Percentiles rank a stretch among this genome's conserved stretches.
These are phyloP conservation scores for Chondrus crispus DNA, from an alignment of 23 red algal species.

Conservation along the genomic window DNA sequence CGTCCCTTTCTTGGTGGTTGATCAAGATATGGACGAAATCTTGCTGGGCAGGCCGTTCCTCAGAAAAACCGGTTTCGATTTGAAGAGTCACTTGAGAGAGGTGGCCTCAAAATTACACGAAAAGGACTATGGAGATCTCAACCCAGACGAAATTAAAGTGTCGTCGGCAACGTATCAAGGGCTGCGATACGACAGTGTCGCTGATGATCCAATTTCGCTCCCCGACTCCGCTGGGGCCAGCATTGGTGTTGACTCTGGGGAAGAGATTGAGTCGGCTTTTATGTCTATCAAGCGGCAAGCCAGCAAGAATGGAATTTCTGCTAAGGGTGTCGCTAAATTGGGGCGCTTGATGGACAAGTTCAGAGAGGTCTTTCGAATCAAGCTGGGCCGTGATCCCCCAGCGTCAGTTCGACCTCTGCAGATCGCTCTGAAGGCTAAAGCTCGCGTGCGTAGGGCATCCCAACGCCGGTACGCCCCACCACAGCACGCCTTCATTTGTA, in stretches of 20 bases:
- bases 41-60: not conserved
- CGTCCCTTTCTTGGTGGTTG: not conserved
- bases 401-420: not conserved
- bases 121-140: not conserved
- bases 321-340: not conserved
- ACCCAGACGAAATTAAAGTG: not conserved
- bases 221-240: not conserved
- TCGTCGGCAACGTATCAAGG: not conserved
- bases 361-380: not conserved
- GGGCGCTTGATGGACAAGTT: not conserved
- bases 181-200: not conserved
- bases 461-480: not conserved
- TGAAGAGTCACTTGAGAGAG: not conserved
- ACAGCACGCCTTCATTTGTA: not conserved
- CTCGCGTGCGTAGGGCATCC: not conserved
- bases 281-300: not conserved
- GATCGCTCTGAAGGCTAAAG: not conserved
- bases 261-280: not conserved
- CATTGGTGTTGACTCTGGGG: not conserved
- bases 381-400: not conserved
- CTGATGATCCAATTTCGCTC: not conserved
- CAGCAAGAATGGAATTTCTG: not conserved
- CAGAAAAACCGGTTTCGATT: not conserved
- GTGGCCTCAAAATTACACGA: not conserved
- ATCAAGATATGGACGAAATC: not conserved